Percentiles rank a stretch among this genome's conserved stretches.
phyloP scores from a whole-genome alignment of 331 rosid species.

The Malus hybrid region DNA sequence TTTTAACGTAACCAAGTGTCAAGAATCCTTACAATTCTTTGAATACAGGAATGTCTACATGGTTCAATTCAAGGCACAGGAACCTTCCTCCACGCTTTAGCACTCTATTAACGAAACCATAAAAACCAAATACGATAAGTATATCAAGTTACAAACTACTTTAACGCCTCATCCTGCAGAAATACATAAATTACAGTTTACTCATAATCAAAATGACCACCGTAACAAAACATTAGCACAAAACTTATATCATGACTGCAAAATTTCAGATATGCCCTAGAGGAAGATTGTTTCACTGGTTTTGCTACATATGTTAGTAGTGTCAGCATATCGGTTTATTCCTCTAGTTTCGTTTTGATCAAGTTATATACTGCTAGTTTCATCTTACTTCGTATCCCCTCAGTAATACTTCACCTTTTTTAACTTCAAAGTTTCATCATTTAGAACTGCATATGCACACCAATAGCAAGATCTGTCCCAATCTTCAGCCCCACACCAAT shows the following conservation, averaged over 20 bases:
- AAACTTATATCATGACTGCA: not conserved
- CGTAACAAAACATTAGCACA: not conserved
- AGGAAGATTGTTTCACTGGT: not conserved
- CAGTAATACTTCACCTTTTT: not conserved
- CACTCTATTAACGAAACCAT: slow-evolving; percentile 48
- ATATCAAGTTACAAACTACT: not conserved
- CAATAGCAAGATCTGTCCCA: not conserved
- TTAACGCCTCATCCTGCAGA: not conserved
- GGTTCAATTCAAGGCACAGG: slow-evolving; percentile 95
- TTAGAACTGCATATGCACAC: not conserved
- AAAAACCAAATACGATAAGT: not conserved
- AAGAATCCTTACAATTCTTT: slow-evolving; percentile 65
- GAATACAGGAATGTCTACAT: slow-evolving; percentile 65
- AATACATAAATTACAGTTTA: too few relatives aligned
- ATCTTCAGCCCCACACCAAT: not conserved
- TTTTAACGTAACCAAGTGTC: too few relatives aligned
- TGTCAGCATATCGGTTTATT: not conserved
- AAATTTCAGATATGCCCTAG: not conserved
- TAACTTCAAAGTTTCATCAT: not conserved
- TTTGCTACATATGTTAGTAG: not conserved
- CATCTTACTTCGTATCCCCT: not conserved
- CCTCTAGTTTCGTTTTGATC: not conserved
- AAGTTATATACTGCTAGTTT: not conserved
- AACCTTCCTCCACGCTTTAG: slow-evolving; percentile 86
- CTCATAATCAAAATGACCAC: not conserved